Evolutionary conservation across 1,284 basidiomycete species (phyloP), one percentile per base, ranked within the genome.

Genomic region (Ganoderma meredithae): DNA sequence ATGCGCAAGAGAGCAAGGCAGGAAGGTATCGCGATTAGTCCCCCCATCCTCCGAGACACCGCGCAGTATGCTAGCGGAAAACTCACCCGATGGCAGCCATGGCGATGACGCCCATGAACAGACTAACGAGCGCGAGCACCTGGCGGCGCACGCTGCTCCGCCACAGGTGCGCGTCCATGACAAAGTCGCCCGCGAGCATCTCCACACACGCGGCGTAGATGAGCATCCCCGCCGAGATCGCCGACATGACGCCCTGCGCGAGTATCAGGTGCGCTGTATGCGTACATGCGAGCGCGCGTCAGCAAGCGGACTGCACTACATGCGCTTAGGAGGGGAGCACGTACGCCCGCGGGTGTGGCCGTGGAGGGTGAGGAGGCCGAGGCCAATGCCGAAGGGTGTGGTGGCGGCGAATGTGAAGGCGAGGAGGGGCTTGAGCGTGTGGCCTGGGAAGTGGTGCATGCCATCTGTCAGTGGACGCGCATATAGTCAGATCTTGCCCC

Each of bases 151-250:
- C 73, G 39, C 80, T 72, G 74, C 83, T 78, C 68, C 81, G 74
- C 83, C 80, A 83, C 72, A 81, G 74, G 70, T 76, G 85, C 71
- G 83, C 82, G 72, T 91, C 89, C 72, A 90, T 88, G 53, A 93
- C 88, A 71, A 93, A 93, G 78, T 93, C 92, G 3, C 87, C 91
- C 0, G 90, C 92, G 60, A 94, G 85, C 90, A 94, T 92, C 83
- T 94, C 92, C 13, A 94, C 90, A 22, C 89, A 91, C 15, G 89
- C 87, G 0, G 90, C 91, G 73, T 93, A 93, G 52, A 90, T 91
- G 59, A 94, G 84, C 88, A 93, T 89, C 1, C 92, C 92, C 1
- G 91, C 90, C 0, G 90, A 91, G n/a, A 92, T 81, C 10, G 90
- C 90, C 5, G 88, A 89, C 87, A 93, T 88, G 53, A 93, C 73